Conservation (phyloP, 352 stramenopile genomes). For the Pythium insidiosum region DNA sequence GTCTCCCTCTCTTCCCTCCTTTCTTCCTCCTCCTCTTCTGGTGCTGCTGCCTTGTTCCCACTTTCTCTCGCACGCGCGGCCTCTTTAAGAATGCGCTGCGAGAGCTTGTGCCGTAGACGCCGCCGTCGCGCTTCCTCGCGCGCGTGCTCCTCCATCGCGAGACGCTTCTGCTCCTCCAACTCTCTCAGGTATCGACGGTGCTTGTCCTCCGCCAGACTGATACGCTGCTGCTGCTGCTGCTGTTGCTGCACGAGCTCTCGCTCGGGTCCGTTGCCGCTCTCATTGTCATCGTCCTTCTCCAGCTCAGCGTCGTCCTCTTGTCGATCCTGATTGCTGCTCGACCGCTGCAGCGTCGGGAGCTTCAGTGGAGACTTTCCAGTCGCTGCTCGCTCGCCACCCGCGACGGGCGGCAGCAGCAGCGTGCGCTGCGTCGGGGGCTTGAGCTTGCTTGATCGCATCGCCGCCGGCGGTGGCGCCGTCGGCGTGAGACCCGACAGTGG, state of each 20-base stretch:
- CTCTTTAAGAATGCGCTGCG: slow-evolving; percentile 38
- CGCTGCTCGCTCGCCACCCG: background rate
- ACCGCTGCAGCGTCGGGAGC: slow-evolving; percentile 11
- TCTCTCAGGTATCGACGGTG: slow-evolving; percentile 62
- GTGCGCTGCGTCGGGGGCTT: slow-evolving; percentile 12
- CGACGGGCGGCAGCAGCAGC: background rate
- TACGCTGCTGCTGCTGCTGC: too few species aligned
- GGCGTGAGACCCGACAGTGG: background rate
- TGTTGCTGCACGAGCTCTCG: background rate
- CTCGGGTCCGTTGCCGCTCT: background rate
- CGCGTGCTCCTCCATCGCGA: slow-evolving; percentile 44
- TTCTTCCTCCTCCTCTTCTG: slow-evolving; percentile 9
- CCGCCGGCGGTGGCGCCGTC: slow-evolving; percentile 1
- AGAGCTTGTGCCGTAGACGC: slow-evolving; percentile 54
- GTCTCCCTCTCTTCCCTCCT: slow-evolving; percentile 6
- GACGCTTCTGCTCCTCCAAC: slow-evolving; percentile 62
- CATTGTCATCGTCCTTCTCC: background rate
- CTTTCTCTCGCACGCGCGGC: slow-evolving; percentile 10
- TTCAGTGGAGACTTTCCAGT: slow-evolving; percentile 9
- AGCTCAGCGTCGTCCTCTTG: slow-evolving; percentile 1
- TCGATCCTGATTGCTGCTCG: background rate
- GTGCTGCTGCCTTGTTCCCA: background rate
- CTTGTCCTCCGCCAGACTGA: slow-evolving; percentile 30
- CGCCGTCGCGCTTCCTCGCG: slow-evolving; percentile 38
- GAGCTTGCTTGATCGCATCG: slow-evolving; percentile 10